Base-by-base conservation (phyloP, 768 basidiomycete genomes). In the Mycena floridula region DNA sequence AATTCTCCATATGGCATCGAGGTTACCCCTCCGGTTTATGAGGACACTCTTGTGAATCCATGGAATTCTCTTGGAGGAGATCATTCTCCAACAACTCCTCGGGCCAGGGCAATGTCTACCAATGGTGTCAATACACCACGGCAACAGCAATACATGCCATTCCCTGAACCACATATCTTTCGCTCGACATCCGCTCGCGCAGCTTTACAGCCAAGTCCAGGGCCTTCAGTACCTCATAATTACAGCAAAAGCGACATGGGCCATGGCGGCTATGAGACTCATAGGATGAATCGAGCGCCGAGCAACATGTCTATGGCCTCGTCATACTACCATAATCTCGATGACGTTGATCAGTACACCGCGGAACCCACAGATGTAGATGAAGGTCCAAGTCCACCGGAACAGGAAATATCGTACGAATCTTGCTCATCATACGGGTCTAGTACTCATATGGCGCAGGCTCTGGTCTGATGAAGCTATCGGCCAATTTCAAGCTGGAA, bases 391-490 rank as follows among this genome's bases (percentile, higher is more conserved):
- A 62, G 61, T 5, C 55, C 53, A 25, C 64, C 66, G 45, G 45
- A 67, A 20, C 67, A 66, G 23, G 59, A 61, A 44, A 51, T 68
- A 50, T 65, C 67, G 72, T 76, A 55, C 37, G 73, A 61, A 22
- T 8, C 15, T 15, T 32, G 9, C 24, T 58, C 37, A 30, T 15
- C 11, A 44, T 41, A 32, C 28, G 45, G 49, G 16, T 51, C 50
- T 50, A 53, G 49, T 49, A 49, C 45, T n/a, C 43, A 47, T 37
- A 51, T 37, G 58, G 15, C 38, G 25, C 50, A 86, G 84, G 35
- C 64, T 86, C 23, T 67, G 77, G 39, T 76, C 79, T 13, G 81
- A 81, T 45, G 83, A 85, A 54, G 75, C 72, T 22, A 58, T 92
- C 16, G 65, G 64, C 37, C 74, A 69, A 16, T 90, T 91, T 55